These are phyloP conservation scores for Fusarium sp. DNA, from an alignment of 2,329 filamentous ascomycete genomes.

Conservation along the genomic window DNA sequence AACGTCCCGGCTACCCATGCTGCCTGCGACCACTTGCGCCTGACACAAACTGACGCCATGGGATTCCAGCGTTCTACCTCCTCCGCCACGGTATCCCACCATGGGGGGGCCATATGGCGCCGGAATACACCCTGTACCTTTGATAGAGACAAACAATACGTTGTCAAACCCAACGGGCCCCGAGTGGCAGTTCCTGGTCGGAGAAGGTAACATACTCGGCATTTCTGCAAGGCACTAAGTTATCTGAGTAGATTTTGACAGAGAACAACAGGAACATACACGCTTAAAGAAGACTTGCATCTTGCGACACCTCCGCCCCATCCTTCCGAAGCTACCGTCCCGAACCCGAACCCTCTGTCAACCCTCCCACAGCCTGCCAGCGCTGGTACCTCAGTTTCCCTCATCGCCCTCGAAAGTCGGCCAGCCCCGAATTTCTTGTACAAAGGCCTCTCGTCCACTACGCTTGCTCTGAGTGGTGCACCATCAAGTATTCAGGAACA, in stretches of 20 bases:
- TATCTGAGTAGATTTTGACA: conserved; percentile 30
- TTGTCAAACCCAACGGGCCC: conserved; percentile 82
- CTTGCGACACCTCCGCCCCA: conserved; percentile 95
- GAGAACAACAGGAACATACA: conserved; percentile 77
- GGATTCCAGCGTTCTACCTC: conserved; percentile 78
- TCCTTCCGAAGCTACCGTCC: conserved; percentile 87
- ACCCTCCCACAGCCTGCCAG: conserved; percentile 87
- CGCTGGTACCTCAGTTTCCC: conserved; percentile 83
- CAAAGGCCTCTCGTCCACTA: conserved; percentile 63
- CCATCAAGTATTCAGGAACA: conserved; percentile 69
- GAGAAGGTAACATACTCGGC: conserved; percentile 73
- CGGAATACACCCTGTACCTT: conserved; percentile 73
- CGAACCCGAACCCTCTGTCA: conserved; percentile 90
- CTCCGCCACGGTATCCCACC: conserved; percentile 84
- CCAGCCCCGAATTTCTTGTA: conserved; percentile 65
- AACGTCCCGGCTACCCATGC: background rate
- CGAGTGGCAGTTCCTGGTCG: conserved; percentile 90
- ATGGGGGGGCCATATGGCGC: conserved; percentile 74
- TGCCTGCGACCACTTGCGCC: conserved; percentile 20
- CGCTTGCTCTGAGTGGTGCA: conserved; percentile 57
- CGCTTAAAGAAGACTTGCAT: conserved; percentile 88
- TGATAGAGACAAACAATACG: conserved; percentile 95
- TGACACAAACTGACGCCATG: conserved; percentile 37
- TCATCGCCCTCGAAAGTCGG: conserved; percentile 76
- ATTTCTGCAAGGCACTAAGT: background rate